Percentiles rank a stretch among this genome's conserved stretches.
These are phyloP conservation scores for Drosera spatulata DNA, from an alignment of 179 eudicot species.

Conservation along the genomic window DNA sequence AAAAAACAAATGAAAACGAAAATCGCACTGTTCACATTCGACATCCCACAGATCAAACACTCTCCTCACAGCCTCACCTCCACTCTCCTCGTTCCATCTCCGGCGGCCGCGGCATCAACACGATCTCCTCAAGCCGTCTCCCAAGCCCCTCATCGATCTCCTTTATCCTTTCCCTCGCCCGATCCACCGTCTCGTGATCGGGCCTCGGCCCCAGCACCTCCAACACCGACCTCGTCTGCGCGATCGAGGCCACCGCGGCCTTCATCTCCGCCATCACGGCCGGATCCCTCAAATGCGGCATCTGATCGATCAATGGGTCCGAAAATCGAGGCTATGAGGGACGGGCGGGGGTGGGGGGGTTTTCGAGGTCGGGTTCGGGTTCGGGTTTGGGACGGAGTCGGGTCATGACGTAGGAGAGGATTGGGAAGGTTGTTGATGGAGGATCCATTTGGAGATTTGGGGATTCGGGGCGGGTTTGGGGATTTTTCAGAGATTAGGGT, in stretches of 20 bases:
- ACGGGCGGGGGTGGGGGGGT: constrained; percentile 38
- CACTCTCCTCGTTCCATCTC: constrained; percentile 15
- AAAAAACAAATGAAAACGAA: no score
- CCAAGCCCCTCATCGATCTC: constrained; percentile 36
- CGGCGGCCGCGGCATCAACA: constrained; percentile 19
- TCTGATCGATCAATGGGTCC: constrained; percentile 45
- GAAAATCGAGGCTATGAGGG: constrained; percentile 2
- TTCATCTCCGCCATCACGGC: constrained; percentile 52
- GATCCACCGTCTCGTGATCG: constrained; percentile 69
- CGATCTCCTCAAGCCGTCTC: constrained; percentile 36
- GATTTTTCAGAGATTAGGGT: no score
- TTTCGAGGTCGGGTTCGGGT: constrained; percentile 26
- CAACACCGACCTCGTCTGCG: constrained; percentile 57
- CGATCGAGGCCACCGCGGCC: constrained; percentile 57
- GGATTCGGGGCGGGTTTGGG: no score
- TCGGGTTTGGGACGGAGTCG: constrained; percentile 32
- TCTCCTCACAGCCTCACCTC: constrained; percentile 1
- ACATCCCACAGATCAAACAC: no score
- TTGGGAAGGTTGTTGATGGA: constrained; percentile 41
- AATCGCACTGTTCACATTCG: no score
- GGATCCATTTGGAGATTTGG: constrained; percentile 40
- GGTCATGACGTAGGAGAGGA: constrained; percentile 55
- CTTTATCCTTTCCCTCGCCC: constrained; percentile 34
- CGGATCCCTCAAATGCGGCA: constrained; percentile 78
- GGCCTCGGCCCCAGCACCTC: constrained; percentile 59